Evolutionary conservation across 2,329 filamentous ascomycete species (phyloP).

Genomic region (Diplocarpon rosae): DNA sequence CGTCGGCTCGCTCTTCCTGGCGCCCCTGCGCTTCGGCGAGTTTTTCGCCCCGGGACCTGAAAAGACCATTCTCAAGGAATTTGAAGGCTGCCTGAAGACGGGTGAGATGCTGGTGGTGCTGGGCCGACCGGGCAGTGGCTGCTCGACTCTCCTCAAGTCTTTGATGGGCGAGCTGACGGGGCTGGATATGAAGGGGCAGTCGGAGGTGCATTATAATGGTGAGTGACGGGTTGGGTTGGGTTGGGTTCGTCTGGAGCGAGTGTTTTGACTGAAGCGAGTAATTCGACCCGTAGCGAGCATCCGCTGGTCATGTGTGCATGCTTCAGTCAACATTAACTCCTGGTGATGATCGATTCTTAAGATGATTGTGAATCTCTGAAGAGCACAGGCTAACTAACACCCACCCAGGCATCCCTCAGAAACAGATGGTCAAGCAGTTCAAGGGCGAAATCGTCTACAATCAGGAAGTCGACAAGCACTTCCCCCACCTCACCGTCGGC

Average conservation of each 20-base stretch:
- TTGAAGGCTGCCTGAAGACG: constrained; percentile 51
- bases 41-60: constrained; percentile 39
- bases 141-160: constrained; percentile 52
- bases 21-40: constrained; percentile 47
- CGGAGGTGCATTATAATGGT: constrained; percentile 49
- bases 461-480: constrained; percentile 65
- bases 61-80: constrained; percentile 50
- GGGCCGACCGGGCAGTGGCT: constrained; percentile 54
- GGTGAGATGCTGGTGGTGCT: constrained; percentile 61
- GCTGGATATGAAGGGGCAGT: constrained; percentile 39
- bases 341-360: too few relatives aligned
- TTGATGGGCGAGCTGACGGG: constrained; percentile 48
- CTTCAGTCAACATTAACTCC: too few relatives aligned
- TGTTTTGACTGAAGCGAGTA: too few relatives aligned
- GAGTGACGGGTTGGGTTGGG: neutral
- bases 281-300: too few relatives aligned
- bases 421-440: constrained; percentile 47
- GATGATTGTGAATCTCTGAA: too few relatives aligned
- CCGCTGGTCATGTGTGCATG: too few relatives aligned
- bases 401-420: constrained; percentile 36
- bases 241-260: constrained; percentile 27
- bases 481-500: constrained; percentile 63
- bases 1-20: constrained; percentile 46
- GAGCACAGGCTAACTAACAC: constrained; percentile 27
- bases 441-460: constrained; percentile 62